Conservation (phyloP, 306 rosid species). For the Corylus avellana region DNA sequence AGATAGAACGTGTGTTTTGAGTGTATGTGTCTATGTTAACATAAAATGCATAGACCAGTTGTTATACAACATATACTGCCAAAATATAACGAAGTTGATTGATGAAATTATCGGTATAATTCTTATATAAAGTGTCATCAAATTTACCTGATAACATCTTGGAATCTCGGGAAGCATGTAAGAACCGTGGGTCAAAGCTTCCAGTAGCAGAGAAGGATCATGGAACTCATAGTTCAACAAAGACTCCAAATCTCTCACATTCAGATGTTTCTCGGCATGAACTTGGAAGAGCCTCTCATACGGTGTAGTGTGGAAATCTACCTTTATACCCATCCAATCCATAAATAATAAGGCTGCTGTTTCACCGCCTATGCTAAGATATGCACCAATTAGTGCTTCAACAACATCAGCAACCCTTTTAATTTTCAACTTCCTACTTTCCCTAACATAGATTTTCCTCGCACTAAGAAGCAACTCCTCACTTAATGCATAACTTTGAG, state of each 20-base stretch:
- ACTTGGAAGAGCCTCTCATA: slow-evolving; percentile 38
- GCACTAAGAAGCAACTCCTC: slow-evolving; percentile 34
- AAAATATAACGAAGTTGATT: neutral
- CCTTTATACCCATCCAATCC: slow-evolving; percentile 74
- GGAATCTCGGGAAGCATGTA: slow-evolving; percentile 86
- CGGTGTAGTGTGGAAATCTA: slow-evolving; percentile 45
- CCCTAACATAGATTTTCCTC: slow-evolving; percentile 39
- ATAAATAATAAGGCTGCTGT: slow-evolving; percentile 60
- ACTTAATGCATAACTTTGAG: slow-evolving; percentile 21
- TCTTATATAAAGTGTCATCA: neutral
- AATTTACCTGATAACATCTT: slow-evolving; percentile 78
- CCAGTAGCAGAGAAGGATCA: slow-evolving; percentile 63
- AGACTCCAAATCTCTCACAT: slow-evolving; percentile 51
- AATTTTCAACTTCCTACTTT: slow-evolving; percentile 46
- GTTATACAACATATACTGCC: too few species aligned
- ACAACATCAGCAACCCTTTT: slow-evolving; percentile 82
- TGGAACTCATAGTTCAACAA: slow-evolving; percentile 57
- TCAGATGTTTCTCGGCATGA: slow-evolving; percentile 44
- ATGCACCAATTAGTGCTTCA: slow-evolving; percentile 91
- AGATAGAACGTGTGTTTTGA: neutral
- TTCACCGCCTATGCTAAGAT: slow-evolving; percentile 76
- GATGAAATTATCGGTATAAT: neutral
- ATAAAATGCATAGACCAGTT: neutral
- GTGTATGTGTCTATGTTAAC: neutral
- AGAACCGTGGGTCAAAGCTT: slow-evolving; percentile 93